These are phyloP conservation scores for Xylaria sp. DNA, from an alignment of 2,329 filamentous ascomycete genomes.

Conservation along the genomic window DNA sequence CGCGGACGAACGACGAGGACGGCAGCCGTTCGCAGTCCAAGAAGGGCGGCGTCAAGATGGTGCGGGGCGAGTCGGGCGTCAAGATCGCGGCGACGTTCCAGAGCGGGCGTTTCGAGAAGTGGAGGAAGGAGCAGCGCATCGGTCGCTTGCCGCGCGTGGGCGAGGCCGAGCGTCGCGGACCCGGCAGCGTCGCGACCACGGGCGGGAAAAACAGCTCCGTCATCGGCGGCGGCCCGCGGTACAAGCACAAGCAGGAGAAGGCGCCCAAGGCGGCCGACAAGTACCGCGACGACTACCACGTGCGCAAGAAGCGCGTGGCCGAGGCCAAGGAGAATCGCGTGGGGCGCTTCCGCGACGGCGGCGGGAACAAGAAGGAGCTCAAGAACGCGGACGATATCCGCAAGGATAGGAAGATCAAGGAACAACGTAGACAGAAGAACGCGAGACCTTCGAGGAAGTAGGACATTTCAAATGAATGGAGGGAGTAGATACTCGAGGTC, in stretches of 20 bases:
- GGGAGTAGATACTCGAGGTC: not conserved
- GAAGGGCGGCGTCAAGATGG: constrained; percentile 68
- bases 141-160: constrained; percentile 82
- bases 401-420: constrained; percentile 80
- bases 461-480: not conserved
- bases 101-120: constrained; percentile 90
- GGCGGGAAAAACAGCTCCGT: constrained; percentile 50
- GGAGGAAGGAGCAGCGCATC: constrained; percentile 87
- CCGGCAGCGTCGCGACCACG: constrained; percentile 44
- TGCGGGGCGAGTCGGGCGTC: constrained; percentile 89
- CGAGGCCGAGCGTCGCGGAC: constrained; percentile 72
- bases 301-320: constrained; percentile 87
- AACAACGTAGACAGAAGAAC: constrained; percentile 86
- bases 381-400: constrained; percentile 85
- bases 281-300: constrained; percentile 88
- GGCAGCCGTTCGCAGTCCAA: constrained; percentile 68
- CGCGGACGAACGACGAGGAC: constrained; percentile 92
- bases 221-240: constrained; percentile 58
- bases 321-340: constrained; percentile 87
- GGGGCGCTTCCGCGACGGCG: constrained; percentile 77
- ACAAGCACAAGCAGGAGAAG: constrained; percentile 86
- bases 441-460: constrained; percentile 77
- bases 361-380: constrained; percentile 75
- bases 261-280: constrained; percentile 95
- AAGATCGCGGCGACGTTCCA: constrained; percentile 96